Base-by-base conservation (phyloP, 257 asterid genomes). In the Capsicum baccatum region DNA sequence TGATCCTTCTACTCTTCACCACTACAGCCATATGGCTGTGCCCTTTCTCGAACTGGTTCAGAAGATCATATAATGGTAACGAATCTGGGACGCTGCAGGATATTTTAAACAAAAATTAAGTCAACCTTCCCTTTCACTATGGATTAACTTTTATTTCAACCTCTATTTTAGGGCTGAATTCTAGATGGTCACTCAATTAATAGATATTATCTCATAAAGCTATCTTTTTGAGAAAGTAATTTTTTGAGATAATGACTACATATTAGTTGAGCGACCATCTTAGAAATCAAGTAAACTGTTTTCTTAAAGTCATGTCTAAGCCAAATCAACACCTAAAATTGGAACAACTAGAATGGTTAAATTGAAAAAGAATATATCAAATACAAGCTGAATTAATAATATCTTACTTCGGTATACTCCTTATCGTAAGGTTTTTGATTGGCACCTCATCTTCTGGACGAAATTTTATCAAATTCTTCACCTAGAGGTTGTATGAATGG, bases 11-110 rank as follows among this genome's bases (percentile, higher is more conserved):
- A 17, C 85, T 84, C 86, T 85, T 90, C 17, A 93, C 91, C 6
- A 93, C 93, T 21, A 87, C 92, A 9, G 95, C 95, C 94, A 93
- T 92, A 80, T 93, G 97, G 83, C 95, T 90, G 15, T 91, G 88
- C 17, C 95, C 93, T 84, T 90, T 90, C 76, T 88, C 92, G 15
- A 93, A 92, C 54, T 88, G 86, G 84, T 93, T 92, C 68, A 93
- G 84, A 15, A 93, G 89, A 39, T 91, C 97, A 55, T 92, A 93
- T 79, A 92, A 58, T 5, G 96, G 89, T 85, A 90, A 84, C 11
- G 80, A 67, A 15, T 89, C 96, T 48, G 83, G 39, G 17, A 93
- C 92, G 87, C 94, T 91, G 88, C 71, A n/a, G 37, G 66, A 59
- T 19, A 73, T 78, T 26, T 26, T n/a, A 26, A 80, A 42, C 52